Evolutionary conservation across 225 moss, liverwort and hornwort genomes (phyloP).

Genomic region (Antitrichia curtipendula): DNA sequence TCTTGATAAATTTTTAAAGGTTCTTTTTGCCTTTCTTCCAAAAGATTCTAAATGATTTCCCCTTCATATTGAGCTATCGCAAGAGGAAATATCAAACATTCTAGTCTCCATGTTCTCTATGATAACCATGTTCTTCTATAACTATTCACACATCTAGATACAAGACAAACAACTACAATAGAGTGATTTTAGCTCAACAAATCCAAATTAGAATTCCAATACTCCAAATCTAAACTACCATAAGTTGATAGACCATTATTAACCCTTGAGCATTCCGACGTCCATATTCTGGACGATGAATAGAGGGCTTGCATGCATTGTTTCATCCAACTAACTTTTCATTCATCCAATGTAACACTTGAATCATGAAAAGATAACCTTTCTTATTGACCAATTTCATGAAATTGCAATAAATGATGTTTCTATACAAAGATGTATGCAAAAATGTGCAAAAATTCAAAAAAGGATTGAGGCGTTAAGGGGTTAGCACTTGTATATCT

Average conservation of each 20-base stretch:
- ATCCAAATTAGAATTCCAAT: background rate
- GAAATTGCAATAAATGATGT: no score
- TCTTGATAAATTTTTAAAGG: background rate
- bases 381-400: no score
- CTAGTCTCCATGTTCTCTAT: accelerated
- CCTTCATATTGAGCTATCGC: background rate
- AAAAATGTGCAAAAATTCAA: no score
- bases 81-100: accelerated
- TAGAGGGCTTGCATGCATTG: no score
- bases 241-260: accelerated
- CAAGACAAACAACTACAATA: background rate
- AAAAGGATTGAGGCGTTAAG: no score
- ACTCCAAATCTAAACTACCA: background rate
- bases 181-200: accelerated
- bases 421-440: no score
- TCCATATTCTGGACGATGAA: no score
- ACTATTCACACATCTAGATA: background rate
- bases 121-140: background rate
- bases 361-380: no score
- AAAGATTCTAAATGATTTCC: background rate
- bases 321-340: no score
- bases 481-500: no score
- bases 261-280: no score
- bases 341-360: no score
- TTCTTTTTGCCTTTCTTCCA: background rate